Conservation (phyloP, 2,329 filamentous ascomycete genomes). For the Pseudonectria buxi region DNA sequence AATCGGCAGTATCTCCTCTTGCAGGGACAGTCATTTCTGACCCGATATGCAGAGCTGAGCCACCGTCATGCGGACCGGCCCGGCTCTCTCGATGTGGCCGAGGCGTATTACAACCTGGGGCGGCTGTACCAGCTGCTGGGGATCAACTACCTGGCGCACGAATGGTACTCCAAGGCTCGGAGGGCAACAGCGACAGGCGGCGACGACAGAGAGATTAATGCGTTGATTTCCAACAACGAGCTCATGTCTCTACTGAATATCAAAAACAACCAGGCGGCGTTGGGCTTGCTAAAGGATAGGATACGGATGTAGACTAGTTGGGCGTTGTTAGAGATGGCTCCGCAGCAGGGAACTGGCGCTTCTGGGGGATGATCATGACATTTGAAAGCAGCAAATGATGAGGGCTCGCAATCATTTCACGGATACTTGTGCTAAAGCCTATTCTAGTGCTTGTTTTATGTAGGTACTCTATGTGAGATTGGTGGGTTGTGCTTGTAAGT, state of each 20-base stretch:
- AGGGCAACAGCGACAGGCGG: slow-evolving; percentile 3
- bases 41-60: slow-evolving; percentile 23
- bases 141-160: slow-evolving; percentile 51
- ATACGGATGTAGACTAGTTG: slow-evolving; percentile 14
- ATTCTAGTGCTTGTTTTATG: too few relatives aligned
- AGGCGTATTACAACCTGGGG: slow-evolving; percentile 33
- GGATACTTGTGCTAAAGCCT: too few relatives aligned
- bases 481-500: too few relatives aligned
- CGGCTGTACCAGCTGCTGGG: slow-evolving; percentile 32
- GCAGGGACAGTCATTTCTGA: slow-evolving; percentile 77
- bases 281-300: slow-evolving; percentile 21
- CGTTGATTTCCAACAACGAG: slow-evolving; percentile 27
- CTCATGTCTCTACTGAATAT: slow-evolving; percentile 25
- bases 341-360: too few relatives aligned
- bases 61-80: background rate
- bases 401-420: too few relatives aligned
- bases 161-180: slow-evolving; percentile 54
- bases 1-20: slow-evolving; percentile 84
- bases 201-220: slow-evolving; percentile 18
- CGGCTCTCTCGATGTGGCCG: slow-evolving; percentile 15
- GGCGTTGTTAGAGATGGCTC: too few relatives aligned
- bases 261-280: slow-evolving; percentile 22
- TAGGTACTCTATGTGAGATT: too few relatives aligned
- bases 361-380: too few relatives aligned
- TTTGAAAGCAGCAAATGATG: too few relatives aligned